phyloP scores from a whole-genome alignment of 1,284 basidiomycete species.

The Trametes pubescens region DNA sequence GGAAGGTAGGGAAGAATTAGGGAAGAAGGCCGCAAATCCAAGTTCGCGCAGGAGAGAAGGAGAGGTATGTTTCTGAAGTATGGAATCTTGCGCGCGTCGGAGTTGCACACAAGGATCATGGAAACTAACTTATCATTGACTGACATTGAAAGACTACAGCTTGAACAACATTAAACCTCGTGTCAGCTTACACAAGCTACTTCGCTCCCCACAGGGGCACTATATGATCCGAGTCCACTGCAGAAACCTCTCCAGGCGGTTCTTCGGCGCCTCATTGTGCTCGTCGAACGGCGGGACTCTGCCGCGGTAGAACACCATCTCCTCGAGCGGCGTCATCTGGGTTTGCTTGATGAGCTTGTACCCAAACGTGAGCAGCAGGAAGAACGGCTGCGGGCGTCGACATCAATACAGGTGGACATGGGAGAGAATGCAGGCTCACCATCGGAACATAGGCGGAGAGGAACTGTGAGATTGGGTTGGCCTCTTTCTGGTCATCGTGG shows the following conservation, averaged over 20 bases:
- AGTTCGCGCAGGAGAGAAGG: too few relatives aligned
- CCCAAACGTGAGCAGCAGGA: constrained; percentile 40
- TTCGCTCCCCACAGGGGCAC: neutral
- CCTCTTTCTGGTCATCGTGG: constrained; percentile 4
- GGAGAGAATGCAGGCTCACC: constrained; percentile 27
- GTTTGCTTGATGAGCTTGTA: constrained; percentile 45
- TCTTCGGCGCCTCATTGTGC: constrained; percentile 14
- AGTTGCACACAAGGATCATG: too few relatives aligned
- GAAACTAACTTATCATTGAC: too few relatives aligned
- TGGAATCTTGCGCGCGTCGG: neutral
- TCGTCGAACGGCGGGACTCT: constrained; percentile 22
- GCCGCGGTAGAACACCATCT: constrained; percentile 38
- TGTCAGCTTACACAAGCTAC: too few relatives aligned
- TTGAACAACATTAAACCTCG: neutral
- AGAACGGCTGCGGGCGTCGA: constrained; percentile 36
- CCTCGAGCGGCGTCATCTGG: constrained; percentile 37
- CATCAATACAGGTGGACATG: neutral
- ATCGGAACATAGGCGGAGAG: constrained; percentile 42
- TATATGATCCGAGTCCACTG: constrained; percentile 28
- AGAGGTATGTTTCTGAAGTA: neutral
- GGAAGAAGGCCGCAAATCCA: too few relatives aligned
- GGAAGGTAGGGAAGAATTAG: too few relatives aligned
- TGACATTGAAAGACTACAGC: too few relatives aligned
- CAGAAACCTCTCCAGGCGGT: constrained; percentile 22
- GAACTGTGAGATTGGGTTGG: constrained; percentile 36